These are phyloP conservation scores for Blastobotrys raffinosifermentans DNA, from an alignment of 1,139 yeast genomes.

Conservation along the genomic window DNA sequence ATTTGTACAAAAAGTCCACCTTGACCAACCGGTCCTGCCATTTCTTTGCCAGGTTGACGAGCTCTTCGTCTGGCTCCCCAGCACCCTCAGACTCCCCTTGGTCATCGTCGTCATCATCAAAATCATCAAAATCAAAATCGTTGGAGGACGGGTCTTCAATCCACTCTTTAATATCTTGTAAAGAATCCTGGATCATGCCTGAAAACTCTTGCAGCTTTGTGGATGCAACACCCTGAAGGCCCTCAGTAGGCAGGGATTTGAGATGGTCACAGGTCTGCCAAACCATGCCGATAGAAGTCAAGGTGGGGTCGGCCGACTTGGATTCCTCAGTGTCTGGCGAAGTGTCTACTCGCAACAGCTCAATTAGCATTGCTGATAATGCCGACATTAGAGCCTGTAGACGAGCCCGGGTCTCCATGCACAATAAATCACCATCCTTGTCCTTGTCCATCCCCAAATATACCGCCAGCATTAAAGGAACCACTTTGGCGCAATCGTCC, in stretches of 20 bases:
- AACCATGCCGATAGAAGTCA: slow-evolving; percentile 42
- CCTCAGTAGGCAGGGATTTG: slow-evolving; percentile 31
- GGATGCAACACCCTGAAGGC: slow-evolving; percentile 37
- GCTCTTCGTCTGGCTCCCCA: slow-evolving; percentile 15
- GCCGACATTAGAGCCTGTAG: slow-evolving; percentile 9
- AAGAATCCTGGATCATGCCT: slow-evolving; percentile 42
- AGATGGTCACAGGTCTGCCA: slow-evolving; percentile 42
- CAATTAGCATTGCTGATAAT: slow-evolving; percentile 8
- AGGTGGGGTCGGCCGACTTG: slow-evolving; percentile 5
- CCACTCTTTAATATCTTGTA: slow-evolving; percentile 47
- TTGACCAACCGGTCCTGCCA: slow-evolving; percentile 15
- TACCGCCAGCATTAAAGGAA: slow-evolving; percentile 17
- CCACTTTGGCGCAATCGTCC: slow-evolving; percentile 42
- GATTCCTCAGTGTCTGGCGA: not conserved
- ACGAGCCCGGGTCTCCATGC: slow-evolving; percentile 8
- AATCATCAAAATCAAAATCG: slow-evolving; percentile 28
- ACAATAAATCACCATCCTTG: slow-evolving; percentile 12
- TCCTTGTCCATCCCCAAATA: slow-evolving; percentile 14
- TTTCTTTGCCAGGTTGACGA: slow-evolving; percentile 3
- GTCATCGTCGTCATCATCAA: slow-evolving; percentile 35
- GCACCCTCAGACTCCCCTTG: slow-evolving; percentile 12
- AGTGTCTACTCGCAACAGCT: slow-evolving; percentile 7
- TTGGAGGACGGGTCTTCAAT: slow-evolving; percentile 35
- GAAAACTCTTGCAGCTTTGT: slow-evolving; percentile 36
- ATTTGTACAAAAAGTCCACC: slow-evolving; percentile 10